A percentile compares a stretch with the other conserved stretches of the same genome.
Conservation (phyloP, 257 asterid species). For the Nicotiana attenuata region DNA sequence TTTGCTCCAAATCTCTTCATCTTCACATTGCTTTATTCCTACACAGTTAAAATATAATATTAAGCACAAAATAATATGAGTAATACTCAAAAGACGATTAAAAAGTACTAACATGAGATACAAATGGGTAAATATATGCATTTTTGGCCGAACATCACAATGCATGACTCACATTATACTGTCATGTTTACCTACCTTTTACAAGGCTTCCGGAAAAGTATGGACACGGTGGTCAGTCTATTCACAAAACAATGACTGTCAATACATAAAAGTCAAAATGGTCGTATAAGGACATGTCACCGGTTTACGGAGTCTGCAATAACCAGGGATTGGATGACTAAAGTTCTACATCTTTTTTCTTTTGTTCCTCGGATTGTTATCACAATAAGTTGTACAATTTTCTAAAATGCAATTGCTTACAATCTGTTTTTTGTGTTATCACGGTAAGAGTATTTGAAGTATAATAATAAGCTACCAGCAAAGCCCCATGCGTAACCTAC, state of each 20-base stretch:
- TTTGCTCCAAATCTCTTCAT: no score
- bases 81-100: no score
- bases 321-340: conserved; percentile 1
- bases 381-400: background rate
- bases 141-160: no score
- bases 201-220: background rate
- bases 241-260: background rate
- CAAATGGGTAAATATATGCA: no score
- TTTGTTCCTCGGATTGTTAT: background rate
- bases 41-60: no score
- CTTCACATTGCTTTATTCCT: no score
- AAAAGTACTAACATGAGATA: no score
- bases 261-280: background rate
- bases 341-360: background rate
- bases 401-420: background rate
- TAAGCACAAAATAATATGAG: no score
- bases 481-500: background rate
- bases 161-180: background rate
- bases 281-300: background rate
- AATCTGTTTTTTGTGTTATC: background rate
- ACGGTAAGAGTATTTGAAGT: background rate
- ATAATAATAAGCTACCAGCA: background rate
- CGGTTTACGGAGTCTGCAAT: background rate
- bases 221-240: background rate
- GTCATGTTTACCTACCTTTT: background rate